Evolutionary conservation across 805 yeast species (phyloP).

Genomic region (Nadsonia fulvescens): DNA sequence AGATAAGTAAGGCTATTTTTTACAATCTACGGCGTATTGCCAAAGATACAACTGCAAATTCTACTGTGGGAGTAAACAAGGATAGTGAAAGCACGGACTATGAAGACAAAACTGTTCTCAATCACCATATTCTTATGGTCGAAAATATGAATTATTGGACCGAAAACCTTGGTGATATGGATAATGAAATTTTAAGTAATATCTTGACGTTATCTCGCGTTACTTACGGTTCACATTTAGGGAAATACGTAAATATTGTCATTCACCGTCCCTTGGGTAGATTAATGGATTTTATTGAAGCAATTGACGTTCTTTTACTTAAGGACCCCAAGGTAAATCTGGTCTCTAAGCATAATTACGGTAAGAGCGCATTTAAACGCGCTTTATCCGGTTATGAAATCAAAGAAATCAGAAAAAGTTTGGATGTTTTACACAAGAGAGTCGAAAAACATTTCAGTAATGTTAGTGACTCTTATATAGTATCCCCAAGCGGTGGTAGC

Average conservation of each 20-base stretch:
- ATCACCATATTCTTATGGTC: slow-evolving; percentile 28
- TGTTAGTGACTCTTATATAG: slow-evolving; percentile 14
- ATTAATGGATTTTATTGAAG: slow-evolving; percentile 44
- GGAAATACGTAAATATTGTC: slow-evolving; percentile 28
- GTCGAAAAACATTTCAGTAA: slow-evolving; percentile 43
- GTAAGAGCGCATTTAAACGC: slow-evolving; percentile 37
- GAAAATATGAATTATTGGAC: slow-evolving; percentile 36
- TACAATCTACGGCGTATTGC: slow-evolving; percentile 15
- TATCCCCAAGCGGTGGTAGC: slow-evolving; percentile 9
- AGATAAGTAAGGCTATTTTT: slow-evolving; percentile 17
- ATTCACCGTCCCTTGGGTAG: slow-evolving; percentile 46
- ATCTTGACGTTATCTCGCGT: slow-evolving; percentile 2
- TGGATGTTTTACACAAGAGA: slow-evolving; percentile 35
- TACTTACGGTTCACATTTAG: slow-evolving; percentile 13
- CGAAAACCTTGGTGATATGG: slow-evolving; percentile 18
- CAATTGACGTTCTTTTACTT: slow-evolving; percentile 34
- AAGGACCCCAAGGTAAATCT: slow-evolving; percentile 25
- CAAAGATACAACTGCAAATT: slow-evolving; percentile 9
- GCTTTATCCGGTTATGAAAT: slow-evolving; percentile 39
- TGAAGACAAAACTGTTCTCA: slow-evolving; percentile 21
- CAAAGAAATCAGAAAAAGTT: slow-evolving; percentile 36
- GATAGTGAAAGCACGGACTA: slow-evolving; percentile 8
- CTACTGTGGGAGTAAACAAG: slow-evolving; percentile 5
- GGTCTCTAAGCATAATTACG: slow-evolving; percentile 45
- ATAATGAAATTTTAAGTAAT: slow-evolving; percentile 3